Evolutionary conservation across 106 monocot genomes (phyloP).

Genomic region (Xerophyta viscosa): DNA sequence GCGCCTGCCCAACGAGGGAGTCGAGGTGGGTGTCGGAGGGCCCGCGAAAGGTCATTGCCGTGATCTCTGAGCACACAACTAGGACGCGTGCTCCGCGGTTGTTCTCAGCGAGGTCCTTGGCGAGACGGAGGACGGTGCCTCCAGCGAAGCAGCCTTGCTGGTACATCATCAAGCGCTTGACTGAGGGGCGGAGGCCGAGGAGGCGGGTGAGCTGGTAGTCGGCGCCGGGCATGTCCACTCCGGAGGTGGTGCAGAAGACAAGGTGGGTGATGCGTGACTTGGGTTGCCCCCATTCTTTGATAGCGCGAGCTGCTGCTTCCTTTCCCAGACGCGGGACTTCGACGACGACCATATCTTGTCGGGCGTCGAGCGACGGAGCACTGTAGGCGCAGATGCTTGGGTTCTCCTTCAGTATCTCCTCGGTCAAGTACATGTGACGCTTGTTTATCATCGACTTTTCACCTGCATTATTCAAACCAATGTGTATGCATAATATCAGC

Average conservation of each 20-base stretch:
- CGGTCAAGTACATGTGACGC: conserved; percentile 23
- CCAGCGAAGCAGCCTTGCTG: conserved; percentile 31
- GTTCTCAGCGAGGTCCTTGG: conserved; percentile 44
- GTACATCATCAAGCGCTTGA: conserved; percentile 30
- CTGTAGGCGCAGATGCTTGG: conserved; percentile 22
- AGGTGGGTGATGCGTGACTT: conserved; percentile 26
- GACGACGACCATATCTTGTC: conserved; percentile 23
- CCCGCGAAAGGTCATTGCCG: conserved; percentile 52
- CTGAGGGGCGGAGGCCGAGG: conserved; percentile 22
- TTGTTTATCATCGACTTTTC: conserved; percentile 22
- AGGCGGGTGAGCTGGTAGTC: conserved; percentile 30
- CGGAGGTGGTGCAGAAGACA: conserved; percentile 20
- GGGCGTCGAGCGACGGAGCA: conserved; percentile 29
- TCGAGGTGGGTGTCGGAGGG: conserved; percentile 54
- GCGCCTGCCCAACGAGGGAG: conserved; percentile 59
- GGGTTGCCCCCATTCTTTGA: conserved; percentile 27
- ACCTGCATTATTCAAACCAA: too few relatives aligned
- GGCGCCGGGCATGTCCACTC: conserved; percentile 31
- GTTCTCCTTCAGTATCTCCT: conserved; percentile 19
- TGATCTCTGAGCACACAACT: conserved; percentile 27
- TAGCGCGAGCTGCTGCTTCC: conserved; percentile 16
- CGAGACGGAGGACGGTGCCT: conserved; percentile 28
- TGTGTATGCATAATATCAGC: too few relatives aligned
- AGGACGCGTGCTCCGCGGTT: conserved; percentile 30
- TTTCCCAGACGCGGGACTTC: conserved; percentile 21